phyloP scores from a whole-genome alignment of 2,329 filamentous ascomycete species.

The Cercospora zeae-maydis region DNA sequence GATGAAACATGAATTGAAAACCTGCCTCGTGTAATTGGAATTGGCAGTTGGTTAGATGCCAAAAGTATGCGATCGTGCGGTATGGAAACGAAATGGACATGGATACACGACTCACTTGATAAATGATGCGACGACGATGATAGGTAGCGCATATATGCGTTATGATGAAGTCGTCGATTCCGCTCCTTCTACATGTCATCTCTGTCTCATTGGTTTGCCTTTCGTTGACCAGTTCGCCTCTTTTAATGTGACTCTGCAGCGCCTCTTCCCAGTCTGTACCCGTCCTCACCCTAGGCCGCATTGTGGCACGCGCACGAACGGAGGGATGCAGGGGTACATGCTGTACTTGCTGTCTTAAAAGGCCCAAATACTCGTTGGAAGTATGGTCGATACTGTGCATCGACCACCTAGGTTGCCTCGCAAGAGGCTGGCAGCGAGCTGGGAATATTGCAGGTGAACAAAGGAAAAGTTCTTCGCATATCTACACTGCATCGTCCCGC shows the following conservation, averaged over 20 bases:
- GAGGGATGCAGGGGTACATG: not conserved
- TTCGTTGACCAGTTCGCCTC: not conserved
- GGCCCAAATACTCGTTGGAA: not conserved
- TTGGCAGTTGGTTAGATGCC: not conserved
- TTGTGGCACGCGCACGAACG: not conserved
- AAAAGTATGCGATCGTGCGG: not conserved
- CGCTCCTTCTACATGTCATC: not conserved
- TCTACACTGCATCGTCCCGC: conserved; percentile 28
- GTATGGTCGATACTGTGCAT: not conserved
- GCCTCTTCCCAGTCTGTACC: not conserved
- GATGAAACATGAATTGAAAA: not conserved
- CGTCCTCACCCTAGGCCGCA: not conserved
- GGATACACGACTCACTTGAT: conserved; percentile 3
- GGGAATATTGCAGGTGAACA: conserved; percentile 13
- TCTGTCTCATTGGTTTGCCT: not conserved
- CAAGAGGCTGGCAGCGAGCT: not conserved
- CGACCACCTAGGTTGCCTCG: not conserved
- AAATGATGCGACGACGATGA: not conserved
- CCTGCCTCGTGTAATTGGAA: not conserved
- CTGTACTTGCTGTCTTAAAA: not conserved
- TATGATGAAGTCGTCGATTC: not conserved
- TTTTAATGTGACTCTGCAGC: not conserved
- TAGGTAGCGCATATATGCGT: not conserved
- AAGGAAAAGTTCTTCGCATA: conserved; percentile 31
- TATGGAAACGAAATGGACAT: not conserved